Conservation (phyloP, 257 asterid genomes). For the Coffea canephora region DNA sequence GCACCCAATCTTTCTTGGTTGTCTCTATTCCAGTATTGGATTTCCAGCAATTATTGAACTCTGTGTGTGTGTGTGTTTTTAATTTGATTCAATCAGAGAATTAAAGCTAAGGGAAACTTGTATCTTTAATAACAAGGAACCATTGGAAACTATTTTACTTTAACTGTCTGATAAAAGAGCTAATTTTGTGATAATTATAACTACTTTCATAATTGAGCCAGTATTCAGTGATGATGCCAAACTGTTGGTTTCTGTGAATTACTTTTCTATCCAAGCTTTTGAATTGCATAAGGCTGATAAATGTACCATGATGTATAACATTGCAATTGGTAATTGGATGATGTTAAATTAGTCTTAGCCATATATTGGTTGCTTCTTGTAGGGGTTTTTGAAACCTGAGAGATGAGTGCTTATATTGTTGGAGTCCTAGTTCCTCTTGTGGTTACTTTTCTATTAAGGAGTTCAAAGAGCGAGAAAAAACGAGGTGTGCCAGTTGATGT, state of each 20-base stretch:
- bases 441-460: constrained; percentile 60
- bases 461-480: constrained; percentile 55
- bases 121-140: background rate
- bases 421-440: constrained; percentile 77
- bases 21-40: background rate
- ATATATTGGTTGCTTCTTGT: constrained; percentile 14
- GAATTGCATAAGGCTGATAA: background rate
- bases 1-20: background rate
- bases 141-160: background rate
- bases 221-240: background rate
- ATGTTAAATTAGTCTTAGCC: constrained; percentile 5
- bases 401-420: constrained; percentile 71
- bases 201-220: background rate
- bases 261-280: background rate
- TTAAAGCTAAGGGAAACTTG: background rate
- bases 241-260: background rate
- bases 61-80: background rate
- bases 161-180: background rate
- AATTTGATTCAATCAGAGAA: background rate
- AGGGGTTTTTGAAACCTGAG: constrained; percentile 10
- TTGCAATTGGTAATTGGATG: background rate
- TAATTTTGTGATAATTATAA: background rate
- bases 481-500: constrained; percentile 74
- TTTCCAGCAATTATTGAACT: too few species aligned
- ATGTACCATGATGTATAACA: background rate